Evolutionary conservation across 2,329 filamentous ascomycete genomes (phyloP).

Genomic region (Colletotrichum cuscutae): DNA sequence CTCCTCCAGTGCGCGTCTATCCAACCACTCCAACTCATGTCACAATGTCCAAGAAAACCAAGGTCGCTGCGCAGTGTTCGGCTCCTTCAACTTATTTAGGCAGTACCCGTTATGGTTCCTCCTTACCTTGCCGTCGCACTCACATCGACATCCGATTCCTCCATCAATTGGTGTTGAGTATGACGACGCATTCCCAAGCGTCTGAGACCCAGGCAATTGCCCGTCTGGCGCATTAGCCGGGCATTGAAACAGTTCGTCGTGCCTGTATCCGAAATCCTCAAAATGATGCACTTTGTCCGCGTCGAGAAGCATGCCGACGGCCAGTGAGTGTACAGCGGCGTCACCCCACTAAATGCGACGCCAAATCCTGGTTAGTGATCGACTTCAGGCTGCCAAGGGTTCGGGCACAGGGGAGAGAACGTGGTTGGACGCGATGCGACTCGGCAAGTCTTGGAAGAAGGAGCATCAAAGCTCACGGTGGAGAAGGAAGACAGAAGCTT

Average conservation of each 20-base stretch:
- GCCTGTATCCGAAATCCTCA: conserved; percentile 54
- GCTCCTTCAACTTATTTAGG: neutral
- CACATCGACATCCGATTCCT: conserved; percentile 23
- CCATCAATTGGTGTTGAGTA: conserved; percentile 45
- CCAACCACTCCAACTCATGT: neutral
- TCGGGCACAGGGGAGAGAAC: conserved; percentile 1
- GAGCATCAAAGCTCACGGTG: neutral
- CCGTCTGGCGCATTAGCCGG: conserved; percentile 49
- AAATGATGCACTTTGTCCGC: conserved; percentile 54
- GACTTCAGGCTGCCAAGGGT: neutral
- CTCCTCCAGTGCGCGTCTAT: neutral
- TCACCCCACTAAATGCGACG: conserved; percentile 51
- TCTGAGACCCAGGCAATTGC: conserved; percentile 45
- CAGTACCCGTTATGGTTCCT: neutral
- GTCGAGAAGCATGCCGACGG: conserved; percentile 52
- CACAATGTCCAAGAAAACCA: neutral
- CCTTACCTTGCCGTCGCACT: neutral
- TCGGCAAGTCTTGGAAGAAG: neutral
- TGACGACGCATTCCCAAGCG: conserved; percentile 41
- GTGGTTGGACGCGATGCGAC: neutral
- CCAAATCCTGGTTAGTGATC: conserved; percentile 11
- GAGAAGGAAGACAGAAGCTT: neutral
- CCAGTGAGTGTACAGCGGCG: conserved; percentile 55
- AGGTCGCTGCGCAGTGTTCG: neutral
- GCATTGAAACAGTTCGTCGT: conserved; percentile 46